Evolutionary conservation across 2,329 filamentous ascomycete genomes (phyloP).

Genomic region (Pseudogymnoascus verrucosus): DNA sequence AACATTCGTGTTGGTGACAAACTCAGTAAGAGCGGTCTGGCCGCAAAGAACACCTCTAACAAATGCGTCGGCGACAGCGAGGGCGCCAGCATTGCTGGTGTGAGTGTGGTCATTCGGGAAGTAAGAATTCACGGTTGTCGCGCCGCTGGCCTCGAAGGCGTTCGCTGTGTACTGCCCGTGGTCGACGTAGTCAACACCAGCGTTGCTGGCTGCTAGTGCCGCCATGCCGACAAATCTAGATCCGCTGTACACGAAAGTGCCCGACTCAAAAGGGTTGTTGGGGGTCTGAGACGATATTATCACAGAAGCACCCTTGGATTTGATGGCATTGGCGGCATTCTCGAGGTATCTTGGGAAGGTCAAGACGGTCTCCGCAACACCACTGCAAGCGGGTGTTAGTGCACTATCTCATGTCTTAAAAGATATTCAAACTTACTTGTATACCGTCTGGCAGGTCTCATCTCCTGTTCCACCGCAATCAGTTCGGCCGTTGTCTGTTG

Average conservation of each 20-base stretch:
- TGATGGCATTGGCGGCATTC: conserved; percentile 22
- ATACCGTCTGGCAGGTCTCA: conserved; percentile 12
- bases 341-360: conserved; percentile 18
- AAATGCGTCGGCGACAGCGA: conserved; percentile 46
- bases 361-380: background rate
- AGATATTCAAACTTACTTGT: background rate
- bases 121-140: conserved; percentile 37
- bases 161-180: conserved; percentile 20
- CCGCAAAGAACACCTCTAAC: conserved; percentile 27
- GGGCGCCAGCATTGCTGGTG: conserved; percentile 45
- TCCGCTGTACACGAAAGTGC: conserved; percentile 37
- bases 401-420: background rate
- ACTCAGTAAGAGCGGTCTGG: conserved; percentile 27
- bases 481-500: conserved; percentile 54
- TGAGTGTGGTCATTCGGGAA: conserved; percentile 54
- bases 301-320: conserved; percentile 51
- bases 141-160: conserved; percentile 31
- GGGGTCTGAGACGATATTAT: conserved; percentile 53
- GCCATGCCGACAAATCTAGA: conserved; percentile 48
- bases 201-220: conserved; percentile 16
- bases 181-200: conserved; percentile 18
- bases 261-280: conserved; percentile 54
- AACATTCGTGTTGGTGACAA: background rate
- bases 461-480: conserved; percentile 40
- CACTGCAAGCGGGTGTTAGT: background rate